Base-by-base conservation (phyloP, 2,329 filamentous ascomycete species). In the Diaporthe australafricana region DNA sequence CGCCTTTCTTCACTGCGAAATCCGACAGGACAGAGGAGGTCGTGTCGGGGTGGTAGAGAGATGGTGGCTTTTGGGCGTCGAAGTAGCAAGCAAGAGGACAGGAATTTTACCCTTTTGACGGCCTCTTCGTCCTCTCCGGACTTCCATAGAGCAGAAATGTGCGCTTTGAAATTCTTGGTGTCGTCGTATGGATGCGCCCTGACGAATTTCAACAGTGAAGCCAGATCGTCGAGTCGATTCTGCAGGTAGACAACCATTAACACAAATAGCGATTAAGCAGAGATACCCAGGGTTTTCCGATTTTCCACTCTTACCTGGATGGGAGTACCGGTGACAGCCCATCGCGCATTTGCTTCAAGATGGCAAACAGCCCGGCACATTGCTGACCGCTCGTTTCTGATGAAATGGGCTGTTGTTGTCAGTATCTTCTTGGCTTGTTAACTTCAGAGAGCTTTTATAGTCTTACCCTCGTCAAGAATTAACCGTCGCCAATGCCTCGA, bases 261-360 rank as follows among this genome's bases (percentile, higher is more conserved):
- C 2, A 22, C 20, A 11, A 9, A 7, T 0, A 22, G 16, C 14
- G 3, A 17, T 45, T 20, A 45, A 45, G n/a, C n/a, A n/a, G n/a
- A 45, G 12, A 45, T 45, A 5, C 40, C 5, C 14, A 14, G 16
- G 8, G 20, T 5, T 45, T 4, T 20, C 7, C 40, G 12, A 20
- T 16, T 50, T 25, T 3, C 1, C 9, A 6, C 38, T 52, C 66
- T 57, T 7, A 67, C 69, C 32, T 71, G 85, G 0, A 88, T 83
- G 0, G 86, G 86, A 0, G 86, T 88, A 0, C 85, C 85, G 0
- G 84, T 87, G 0, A 88, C 81, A 1, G 82, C 83, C 86, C 85
- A 88, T 7, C 85, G 80, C 2, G 77, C 77, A 20, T 74, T 72
- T 0, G 82, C 77, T 0, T 82, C 72, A 0, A 88, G 77, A 2